Conservation (phyloP, 192 early-diverging fungal genomes). For the Backusella mclennaniae region DNA sequence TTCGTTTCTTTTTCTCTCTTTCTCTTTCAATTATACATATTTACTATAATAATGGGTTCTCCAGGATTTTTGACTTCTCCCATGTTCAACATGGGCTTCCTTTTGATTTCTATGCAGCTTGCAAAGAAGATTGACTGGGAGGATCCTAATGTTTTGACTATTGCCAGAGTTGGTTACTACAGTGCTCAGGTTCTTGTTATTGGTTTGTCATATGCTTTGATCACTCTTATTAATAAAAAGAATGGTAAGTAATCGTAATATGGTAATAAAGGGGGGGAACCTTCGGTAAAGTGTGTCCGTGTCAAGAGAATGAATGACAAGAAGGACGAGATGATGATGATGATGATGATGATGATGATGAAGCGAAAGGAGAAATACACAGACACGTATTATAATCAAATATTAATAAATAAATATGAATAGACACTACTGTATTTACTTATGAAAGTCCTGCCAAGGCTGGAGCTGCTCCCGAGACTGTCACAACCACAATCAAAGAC, state of each 20-base stretch:
- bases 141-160: slow-evolving; percentile 55
- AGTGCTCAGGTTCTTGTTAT: slow-evolving; percentile 58
- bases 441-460: slow-evolving; percentile 75
- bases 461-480: slow-evolving; percentile 13
- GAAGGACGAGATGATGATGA: not conserved
- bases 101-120: slow-evolving; percentile 68
- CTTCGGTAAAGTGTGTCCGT: not conserved
- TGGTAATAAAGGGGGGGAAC: not conserved
- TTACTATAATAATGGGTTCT: slow-evolving; percentile 28
- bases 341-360: not conserved
- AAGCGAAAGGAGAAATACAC: not conserved
- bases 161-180: slow-evolving; percentile 60
- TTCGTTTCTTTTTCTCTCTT: not conserved
- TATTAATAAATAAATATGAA: not conserved
- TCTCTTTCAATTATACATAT: not conserved
- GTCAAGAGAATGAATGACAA: not conserved
- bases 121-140: slow-evolving; percentile 72
- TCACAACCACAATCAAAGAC: slow-evolving; percentile 53
- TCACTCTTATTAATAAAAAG: slow-evolving; percentile 55
- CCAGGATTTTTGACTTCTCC: slow-evolving; percentile 33
- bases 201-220: slow-evolving; percentile 38
- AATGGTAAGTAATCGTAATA: slow-evolving; percentile 57
- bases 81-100: slow-evolving; percentile 57
- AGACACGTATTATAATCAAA: no score
- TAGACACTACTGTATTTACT: slow-evolving; percentile 76